Evolutionary conservation across 768 basidiomycete species (phyloP).

Genomic region (Naganishia vaughanmartiniae): DNA sequence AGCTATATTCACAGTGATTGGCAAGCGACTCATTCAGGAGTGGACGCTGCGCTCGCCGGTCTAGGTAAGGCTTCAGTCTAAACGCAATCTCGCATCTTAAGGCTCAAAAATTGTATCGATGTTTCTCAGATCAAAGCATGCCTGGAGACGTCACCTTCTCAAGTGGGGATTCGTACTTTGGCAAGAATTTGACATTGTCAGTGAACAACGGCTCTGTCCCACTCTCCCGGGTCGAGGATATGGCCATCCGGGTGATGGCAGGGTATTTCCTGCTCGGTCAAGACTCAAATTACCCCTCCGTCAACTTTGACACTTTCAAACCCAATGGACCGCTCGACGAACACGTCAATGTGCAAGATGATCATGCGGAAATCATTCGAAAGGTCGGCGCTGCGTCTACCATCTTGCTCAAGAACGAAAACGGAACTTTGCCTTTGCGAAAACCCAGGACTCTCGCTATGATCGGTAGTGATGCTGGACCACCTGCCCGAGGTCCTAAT

Average conservation of each 20-base stretch:
- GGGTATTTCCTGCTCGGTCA: conserved; percentile 51
- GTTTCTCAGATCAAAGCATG: conserved; percentile 37
- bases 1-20: conserved; percentile 16
- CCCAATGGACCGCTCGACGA: conserved; percentile 38
- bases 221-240: conserved; percentile 56
- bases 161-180: conserved; percentile 58
- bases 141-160: conserved; percentile 51
- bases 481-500: conserved; percentile 67
- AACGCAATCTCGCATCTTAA: not conserved
- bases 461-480: conserved; percentile 63
- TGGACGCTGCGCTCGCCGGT: conserved; percentile 29
- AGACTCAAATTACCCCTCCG: conserved; percentile 59
- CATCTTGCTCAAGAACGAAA: conserved; percentile 72
- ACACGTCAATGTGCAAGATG: conserved; percentile 61
- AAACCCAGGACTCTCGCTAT: conserved; percentile 59
- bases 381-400: conserved; percentile 71
- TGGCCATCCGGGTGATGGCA: conserved; percentile 70
- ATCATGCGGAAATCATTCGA: conserved; percentile 67
- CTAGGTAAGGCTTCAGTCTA: conserved; percentile 44
- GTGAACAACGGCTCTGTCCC: conserved; percentile 73
- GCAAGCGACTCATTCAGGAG: conserved; percentile 28
- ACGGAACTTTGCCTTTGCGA: conserved; percentile 60
- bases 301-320: conserved; percentile 64
- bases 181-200: conserved; percentile 64
- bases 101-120: not conserved